A percentile compares a stretch with the other conserved stretches of the same genome.
Conservation (phyloP, 805 yeast species). For the Teunomyces atbi region DNA sequence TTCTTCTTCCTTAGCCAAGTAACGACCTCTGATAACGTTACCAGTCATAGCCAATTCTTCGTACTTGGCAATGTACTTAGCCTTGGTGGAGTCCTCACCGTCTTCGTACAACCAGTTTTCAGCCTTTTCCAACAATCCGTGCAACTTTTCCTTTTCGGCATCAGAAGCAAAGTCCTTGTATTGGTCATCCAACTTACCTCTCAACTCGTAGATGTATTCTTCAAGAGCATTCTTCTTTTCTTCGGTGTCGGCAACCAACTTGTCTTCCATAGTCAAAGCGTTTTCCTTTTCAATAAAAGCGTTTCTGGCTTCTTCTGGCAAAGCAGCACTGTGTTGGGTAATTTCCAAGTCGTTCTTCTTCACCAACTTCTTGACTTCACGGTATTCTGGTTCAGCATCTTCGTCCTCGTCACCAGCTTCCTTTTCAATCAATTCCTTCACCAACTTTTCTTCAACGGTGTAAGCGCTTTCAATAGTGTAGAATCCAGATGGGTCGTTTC, state of each 20-base stretch:
- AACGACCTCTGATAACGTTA: slow-evolving; percentile 93
- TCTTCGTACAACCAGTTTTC: slow-evolving; percentile 99
- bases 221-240: slow-evolving; percentile 97
- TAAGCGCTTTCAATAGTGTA: slow-evolving; percentile 92
- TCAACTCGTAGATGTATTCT: slow-evolving; percentile 96
- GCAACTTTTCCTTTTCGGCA: slow-evolving; percentile 80
- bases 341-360: slow-evolving; percentile 80
- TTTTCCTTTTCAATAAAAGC: slow-evolving; percentile 77
- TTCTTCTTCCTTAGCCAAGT: slow-evolving; percentile 91
- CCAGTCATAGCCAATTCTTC: slow-evolving; percentile 96
- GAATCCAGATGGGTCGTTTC: slow-evolving; percentile 96
- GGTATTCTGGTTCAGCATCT: slow-evolving; percentile 81
- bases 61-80: slow-evolving; percentile 94
- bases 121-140: slow-evolving; percentile 71
- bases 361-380: slow-evolving; percentile 87
- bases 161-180: slow-evolving; percentile 86
- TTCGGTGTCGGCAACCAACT: slow-evolving; percentile 97
- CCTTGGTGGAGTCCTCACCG: slow-evolving; percentile 95
- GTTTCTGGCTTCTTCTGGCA: slow-evolving; percentile 51
- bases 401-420: slow-evolving; percentile 52
- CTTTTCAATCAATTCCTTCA: slow-evolving; percentile 80
- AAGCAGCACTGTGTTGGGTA: slow-evolving; percentile 58
- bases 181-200: slow-evolving; percentile 93
- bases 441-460: slow-evolving; percentile 87
- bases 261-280: slow-evolving; percentile 83